Conservation (phyloP, 2,329 filamentous ascomycete species). For the Tolypocladium tundrense region DNA sequence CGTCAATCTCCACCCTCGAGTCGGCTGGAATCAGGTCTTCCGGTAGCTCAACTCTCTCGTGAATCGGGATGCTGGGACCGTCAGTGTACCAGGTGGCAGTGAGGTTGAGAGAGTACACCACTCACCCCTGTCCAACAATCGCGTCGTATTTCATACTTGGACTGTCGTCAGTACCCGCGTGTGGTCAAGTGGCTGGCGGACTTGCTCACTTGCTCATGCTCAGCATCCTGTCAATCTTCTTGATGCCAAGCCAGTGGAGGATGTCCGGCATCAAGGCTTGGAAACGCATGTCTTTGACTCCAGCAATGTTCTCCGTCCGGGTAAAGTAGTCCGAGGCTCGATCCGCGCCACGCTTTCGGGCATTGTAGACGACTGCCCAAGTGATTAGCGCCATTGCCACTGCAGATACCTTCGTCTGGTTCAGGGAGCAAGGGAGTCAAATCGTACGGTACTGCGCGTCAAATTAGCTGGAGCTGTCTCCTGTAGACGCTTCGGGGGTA, state of each 20-base stretch:
- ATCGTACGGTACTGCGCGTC: conserved; percentile 34
- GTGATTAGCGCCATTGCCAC: not conserved
- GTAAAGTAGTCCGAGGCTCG: conserved; percentile 89
- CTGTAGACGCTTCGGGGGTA: no score
- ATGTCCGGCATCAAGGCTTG: conserved; percentile 98
- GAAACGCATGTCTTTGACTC: conserved; percentile 95
- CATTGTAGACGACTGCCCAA: conserved; percentile 57
- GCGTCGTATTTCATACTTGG: conserved; percentile 81
- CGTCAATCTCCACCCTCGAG: conserved; percentile 95
- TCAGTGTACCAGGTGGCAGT: not conserved
- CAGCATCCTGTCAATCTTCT: conserved; percentile 96
- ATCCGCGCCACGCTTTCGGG: conserved; percentile 68
- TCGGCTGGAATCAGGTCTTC: conserved; percentile 91
- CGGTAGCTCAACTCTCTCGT: conserved; percentile 83
- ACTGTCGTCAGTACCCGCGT: conserved; percentile 13
- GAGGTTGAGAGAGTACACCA: not conserved
- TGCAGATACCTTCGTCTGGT: not conserved
- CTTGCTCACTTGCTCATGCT: conserved; percentile 84
- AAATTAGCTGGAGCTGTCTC: conserved; percentile 16
- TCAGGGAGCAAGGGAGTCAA: not conserved
- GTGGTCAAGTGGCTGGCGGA: not conserved
- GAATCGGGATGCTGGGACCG: conserved; percentile 61
- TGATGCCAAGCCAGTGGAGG: conserved; percentile 94
- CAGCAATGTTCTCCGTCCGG: conserved; percentile 95
- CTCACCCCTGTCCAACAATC: conserved; percentile 67